A percentile compares a stretch with the other conserved stretches of the same genome.
phyloP scores from a whole-genome alignment of 495 filamentous ascomycete species.

The Physcia stellaris region DNA sequence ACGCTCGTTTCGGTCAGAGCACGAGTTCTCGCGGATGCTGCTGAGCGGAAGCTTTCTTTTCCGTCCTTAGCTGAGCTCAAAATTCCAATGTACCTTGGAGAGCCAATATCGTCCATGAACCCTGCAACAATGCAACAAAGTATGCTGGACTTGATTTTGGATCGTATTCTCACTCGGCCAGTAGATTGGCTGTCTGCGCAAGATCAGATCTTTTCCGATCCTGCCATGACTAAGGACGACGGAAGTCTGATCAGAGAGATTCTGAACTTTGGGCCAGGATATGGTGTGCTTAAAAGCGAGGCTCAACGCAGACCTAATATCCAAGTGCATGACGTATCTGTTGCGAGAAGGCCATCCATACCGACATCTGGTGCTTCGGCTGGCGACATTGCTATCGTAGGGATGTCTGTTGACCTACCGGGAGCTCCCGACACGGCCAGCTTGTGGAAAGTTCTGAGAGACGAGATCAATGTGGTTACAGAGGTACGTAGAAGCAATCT shows the following conservation, averaged over 20 bases:
- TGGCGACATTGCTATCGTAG: slow-evolving; percentile 6
- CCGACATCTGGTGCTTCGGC: slow-evolving; percentile 1
- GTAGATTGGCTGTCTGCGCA: no score
- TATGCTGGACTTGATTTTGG: no score
- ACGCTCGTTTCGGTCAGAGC: no score
- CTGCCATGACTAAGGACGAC: not conserved
- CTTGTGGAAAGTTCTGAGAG: slow-evolving; percentile 2
- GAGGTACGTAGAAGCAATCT: slow-evolving; percentile 1
- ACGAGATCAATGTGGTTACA: not conserved
- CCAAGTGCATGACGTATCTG: not conserved
- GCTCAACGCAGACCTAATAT: not conserved
- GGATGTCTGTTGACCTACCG: slow-evolving; percentile 3
- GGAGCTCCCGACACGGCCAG: not conserved
- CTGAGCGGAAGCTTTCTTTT: no score
- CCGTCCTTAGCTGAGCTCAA: no score
- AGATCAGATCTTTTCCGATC: not conserved
- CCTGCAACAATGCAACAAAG: no score
- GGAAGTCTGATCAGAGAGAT: not conserved
- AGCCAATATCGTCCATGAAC: no score
- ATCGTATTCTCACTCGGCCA: no score
- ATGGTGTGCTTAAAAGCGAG: not conserved
- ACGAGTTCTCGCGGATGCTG: no score
- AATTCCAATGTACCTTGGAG: no score
- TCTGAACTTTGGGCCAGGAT: no score
- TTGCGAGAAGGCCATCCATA: slow-evolving; percentile 2